phyloP scores from a whole-genome alignment of 768 basidiomycete species.

The Dacryopinax spathularia region DNA sequence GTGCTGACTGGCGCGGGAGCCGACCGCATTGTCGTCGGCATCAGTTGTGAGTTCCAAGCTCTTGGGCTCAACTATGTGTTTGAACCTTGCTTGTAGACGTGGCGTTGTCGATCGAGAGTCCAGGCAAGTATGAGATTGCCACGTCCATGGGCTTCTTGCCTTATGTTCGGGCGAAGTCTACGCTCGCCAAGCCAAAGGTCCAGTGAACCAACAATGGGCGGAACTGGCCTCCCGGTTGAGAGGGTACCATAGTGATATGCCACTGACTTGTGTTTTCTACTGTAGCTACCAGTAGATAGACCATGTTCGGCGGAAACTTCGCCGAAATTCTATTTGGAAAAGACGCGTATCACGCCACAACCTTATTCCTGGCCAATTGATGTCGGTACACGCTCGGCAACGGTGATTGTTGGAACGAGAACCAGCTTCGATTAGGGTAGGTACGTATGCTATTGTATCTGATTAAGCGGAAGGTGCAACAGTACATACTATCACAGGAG shows the following conservation, averaged over 20 bases:
- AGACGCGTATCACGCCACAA: not conserved
- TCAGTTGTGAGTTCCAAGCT: conserved; percentile 3
- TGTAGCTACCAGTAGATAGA: too few species aligned
- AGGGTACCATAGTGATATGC: too few species aligned
- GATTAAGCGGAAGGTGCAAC: not conserved
- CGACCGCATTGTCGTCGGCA: conserved; percentile 7
- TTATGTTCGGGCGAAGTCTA: conserved; percentile 3
- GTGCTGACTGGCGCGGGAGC: conserved; percentile 34
- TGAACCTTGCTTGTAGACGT: not conserved
- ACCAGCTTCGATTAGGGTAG: not conserved
- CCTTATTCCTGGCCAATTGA: not conserved
- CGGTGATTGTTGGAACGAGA: not conserved
- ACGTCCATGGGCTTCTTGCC: conserved; percentile 5
- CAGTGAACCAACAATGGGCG: not conserved
- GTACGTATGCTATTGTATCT: not conserved
- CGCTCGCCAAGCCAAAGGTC: not conserved
- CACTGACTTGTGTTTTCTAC: too few species aligned
- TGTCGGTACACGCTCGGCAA: not conserved
- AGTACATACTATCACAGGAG: not conserved
- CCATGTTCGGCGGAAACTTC: too few species aligned
- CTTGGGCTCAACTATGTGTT: not conserved
- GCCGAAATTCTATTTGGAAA: too few species aligned
- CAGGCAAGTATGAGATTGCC: conserved; percentile 6
- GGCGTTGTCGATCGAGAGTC: not conserved
- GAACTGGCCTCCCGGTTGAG: too few species aligned